Evolutionary conservation across 2,329 filamentous ascomycete species (phyloP).

Genomic region (Cucurbitaria berberidis): DNA sequence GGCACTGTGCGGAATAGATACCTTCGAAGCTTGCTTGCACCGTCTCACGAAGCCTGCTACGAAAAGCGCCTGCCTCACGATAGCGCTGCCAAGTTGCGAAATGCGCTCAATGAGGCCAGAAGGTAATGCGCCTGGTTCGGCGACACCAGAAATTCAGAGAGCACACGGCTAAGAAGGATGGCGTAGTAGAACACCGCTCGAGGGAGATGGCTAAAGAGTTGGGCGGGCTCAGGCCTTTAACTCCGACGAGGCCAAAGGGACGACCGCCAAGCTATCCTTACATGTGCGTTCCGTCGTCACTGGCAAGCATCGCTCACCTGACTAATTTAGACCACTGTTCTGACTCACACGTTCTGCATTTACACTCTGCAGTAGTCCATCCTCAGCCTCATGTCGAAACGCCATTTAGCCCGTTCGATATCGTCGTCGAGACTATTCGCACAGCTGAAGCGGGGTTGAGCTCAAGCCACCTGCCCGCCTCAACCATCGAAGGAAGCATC

Average conservation of each 20-base stretch:
- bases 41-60: slow-evolving; percentile 2
- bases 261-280: slow-evolving; percentile 12
- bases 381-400: not conserved
- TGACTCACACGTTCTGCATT: slow-evolving; percentile 18
- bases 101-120: slow-evolving; percentile 1
- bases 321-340: slow-evolving; percentile 14
- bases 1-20: slow-evolving; percentile 2
- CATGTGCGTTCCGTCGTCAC: slow-evolving; percentile 10
- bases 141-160: slow-evolving; percentile 3
- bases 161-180: not conserved
- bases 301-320: slow-evolving; percentile 4
- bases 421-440: not conserved
- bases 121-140: slow-evolving; percentile 8
- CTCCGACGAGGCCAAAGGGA: slow-evolving; percentile 18
- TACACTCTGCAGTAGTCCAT: not conserved
- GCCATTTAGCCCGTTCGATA: not conserved
- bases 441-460: not conserved
- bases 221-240: slow-evolving; percentile 19
- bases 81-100: not conserved
- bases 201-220: slow-evolving; percentile 14
- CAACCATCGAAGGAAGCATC: not conserved
- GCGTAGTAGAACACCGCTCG: slow-evolving; percentile 5
- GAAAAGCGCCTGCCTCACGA: slow-evolving; percentile 5
- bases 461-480: not conserved
- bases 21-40: slow-evolving; percentile 8